A percentile compares a stretch with the other conserved stretches of the same genome.
Conservation (phyloP, 2,329 filamentous ascomycete species). For the Aspergillus tubingensis region DNA sequence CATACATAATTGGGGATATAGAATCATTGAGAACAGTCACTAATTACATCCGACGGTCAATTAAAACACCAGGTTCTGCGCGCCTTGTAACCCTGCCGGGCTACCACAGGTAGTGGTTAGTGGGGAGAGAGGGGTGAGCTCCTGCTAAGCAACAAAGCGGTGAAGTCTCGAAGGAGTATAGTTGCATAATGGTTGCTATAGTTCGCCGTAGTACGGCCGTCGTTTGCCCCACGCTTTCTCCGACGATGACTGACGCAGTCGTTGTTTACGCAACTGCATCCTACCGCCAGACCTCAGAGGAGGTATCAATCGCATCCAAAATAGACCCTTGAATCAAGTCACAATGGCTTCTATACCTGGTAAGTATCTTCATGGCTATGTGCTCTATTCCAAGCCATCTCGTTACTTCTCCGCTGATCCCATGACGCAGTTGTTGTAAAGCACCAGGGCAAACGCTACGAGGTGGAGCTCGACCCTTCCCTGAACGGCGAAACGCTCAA, state of each 20-base stretch:
- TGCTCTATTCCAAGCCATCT: background rate
- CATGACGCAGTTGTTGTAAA: conserved; percentile 75
- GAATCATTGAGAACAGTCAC: too few species aligned
- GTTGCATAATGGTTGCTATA: background rate
- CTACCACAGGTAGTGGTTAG: too few species aligned
- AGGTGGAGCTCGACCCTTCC: conserved; percentile 84
- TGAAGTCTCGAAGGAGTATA: background rate
- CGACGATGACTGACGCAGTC: conserved; percentile 16
- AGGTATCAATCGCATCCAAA: conserved; percentile 6
- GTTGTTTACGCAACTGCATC: conserved; percentile 22
- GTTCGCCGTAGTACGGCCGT: background rate
- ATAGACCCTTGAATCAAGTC: conserved; percentile 9
- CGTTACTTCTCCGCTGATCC: conserved; percentile 21
- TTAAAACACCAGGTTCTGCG: too few species aligned
- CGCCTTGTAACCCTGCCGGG: too few species aligned
- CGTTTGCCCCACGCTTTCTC: conserved; percentile 24
- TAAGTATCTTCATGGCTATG: conserved; percentile 35
- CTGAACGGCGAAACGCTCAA: conserved; percentile 92
- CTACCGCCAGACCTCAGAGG: conserved; percentile 2
- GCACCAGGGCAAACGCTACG: conserved; percentile 92
- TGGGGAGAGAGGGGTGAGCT: too few species aligned
- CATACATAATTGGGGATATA: too few species aligned
- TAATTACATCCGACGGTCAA: too few species aligned
- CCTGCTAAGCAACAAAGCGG: background rate
- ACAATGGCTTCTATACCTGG: conserved; percentile 60